A percentile compares a stretch with the other conserved stretches of the same genome.
These are phyloP conservation scores for Sporisorium iseilematis-ciliati DNA, from an alignment of 1,284 basidiomycete species.

Conservation along the genomic window DNA sequence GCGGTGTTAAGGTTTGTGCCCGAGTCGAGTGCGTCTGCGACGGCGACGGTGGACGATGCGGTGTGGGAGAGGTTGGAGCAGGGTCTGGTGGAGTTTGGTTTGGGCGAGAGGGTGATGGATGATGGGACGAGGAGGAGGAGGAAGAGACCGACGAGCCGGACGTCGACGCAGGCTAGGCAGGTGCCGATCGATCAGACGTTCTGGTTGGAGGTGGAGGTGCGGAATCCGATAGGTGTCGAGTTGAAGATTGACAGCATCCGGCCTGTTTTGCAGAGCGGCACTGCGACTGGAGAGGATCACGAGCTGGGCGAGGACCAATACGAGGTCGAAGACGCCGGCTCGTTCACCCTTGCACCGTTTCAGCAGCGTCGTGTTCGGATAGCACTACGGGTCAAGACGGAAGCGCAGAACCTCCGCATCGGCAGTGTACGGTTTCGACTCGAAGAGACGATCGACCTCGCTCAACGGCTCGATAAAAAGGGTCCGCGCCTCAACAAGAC, in stretches of 20 bases:
- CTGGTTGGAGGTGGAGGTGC: conserved; percentile 70
- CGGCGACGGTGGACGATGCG: conserved; percentile 12
- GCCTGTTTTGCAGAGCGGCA: conserved; percentile 11
- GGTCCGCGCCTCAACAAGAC: conserved; percentile 71
- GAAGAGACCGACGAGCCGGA: conserved; percentile 22
- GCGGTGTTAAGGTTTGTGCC: conserved; percentile 26
- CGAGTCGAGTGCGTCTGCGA: conserved; percentile 28
- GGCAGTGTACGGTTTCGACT: conserved; percentile 70
- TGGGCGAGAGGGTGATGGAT: conserved; percentile 13
- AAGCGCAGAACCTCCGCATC: conserved; percentile 56
- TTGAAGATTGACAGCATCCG: conserved; percentile 21
- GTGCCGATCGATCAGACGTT: conserved; percentile 67
- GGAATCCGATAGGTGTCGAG: conserved; percentile 71
- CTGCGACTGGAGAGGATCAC: not conserved
- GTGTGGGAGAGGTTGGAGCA: conserved; percentile 40
- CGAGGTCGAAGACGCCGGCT: conserved; percentile 56
- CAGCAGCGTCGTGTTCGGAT: conserved; percentile 17
- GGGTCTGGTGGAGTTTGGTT: conserved; percentile 26
- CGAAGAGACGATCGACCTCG: conserved; percentile 70
- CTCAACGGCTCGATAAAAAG: conserved; percentile 70
- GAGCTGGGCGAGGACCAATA: conserved; percentile 21
- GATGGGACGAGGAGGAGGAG: conserved; percentile 20
- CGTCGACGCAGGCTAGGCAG: conserved; percentile 22
- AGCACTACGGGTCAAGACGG: conserved; percentile 14
- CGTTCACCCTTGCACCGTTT: conserved; percentile 26